Evolutionary conservation across 257 asterid genomes (phyloP).

Genomic region (Capsicum chinense): DNA sequence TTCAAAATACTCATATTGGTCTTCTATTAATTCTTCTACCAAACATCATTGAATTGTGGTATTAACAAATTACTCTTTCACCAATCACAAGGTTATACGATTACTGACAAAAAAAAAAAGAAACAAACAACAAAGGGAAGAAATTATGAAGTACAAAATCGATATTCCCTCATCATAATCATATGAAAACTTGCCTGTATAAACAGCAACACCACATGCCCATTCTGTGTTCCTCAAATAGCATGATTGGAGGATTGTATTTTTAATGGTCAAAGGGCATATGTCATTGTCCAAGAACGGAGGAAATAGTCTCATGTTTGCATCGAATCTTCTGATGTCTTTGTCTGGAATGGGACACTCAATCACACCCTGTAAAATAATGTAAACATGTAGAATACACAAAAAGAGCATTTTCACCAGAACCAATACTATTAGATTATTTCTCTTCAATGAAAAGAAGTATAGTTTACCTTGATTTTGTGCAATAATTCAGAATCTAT

Average conservation of each 20-base stretch:
- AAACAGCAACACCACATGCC: slow-evolving; percentile 99
- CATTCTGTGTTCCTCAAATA: slow-evolving; percentile 97
- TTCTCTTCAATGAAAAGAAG: not conserved
- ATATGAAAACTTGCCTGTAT: slow-evolving; percentile 71
- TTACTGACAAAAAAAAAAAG: not conserved
- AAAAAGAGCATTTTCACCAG: slow-evolving; percentile 24
- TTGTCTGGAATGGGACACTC: slow-evolving; percentile 96
- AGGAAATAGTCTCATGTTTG: slow-evolving; percentile 92
- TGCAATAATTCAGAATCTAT: slow-evolving; percentile 89
- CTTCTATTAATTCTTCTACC: not conserved
- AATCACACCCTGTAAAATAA: slow-evolving; percentile 79
- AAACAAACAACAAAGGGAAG: not conserved
- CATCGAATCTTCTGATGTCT: slow-evolving; percentile 95
- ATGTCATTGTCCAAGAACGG: slow-evolving; percentile 96
- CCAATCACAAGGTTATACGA: not conserved
- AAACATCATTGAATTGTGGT: slow-evolving; percentile 14
- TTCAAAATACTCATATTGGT: slow-evolving; percentile 19
- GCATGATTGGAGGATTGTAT: slow-evolving; percentile 93
- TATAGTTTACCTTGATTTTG: slow-evolving; percentile 74
- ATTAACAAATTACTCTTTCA: not conserved
- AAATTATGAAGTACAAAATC: not conserved
- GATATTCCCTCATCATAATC: slow-evolving; percentile 8
- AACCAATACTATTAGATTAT: not conserved
- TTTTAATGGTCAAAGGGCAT: slow-evolving; percentile 89
- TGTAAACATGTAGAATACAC: slow-evolving; percentile 18